Evolutionary conservation across 2,329 filamentous ascomycete species (phyloP).

Genomic region (Colletotrichum sp.): DNA sequence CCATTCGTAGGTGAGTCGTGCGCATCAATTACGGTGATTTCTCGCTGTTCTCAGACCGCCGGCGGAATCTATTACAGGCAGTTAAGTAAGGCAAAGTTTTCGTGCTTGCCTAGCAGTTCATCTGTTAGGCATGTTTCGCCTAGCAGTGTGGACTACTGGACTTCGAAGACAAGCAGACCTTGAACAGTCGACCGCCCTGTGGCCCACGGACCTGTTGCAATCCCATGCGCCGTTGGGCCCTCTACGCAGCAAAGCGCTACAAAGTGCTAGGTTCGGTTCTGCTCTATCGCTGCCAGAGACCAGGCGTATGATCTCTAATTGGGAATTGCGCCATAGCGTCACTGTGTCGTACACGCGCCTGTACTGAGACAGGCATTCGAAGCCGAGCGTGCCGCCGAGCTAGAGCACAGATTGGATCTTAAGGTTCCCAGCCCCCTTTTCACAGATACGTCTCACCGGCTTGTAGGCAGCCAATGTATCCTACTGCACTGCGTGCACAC

Average conservation of each 20-base stretch:
- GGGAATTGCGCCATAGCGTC: not conserved
- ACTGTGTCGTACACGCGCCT: not conserved
- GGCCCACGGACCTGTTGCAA: not conserved
- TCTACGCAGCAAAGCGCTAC: not conserved
- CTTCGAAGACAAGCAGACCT: not conserved
- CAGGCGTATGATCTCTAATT: not conserved
- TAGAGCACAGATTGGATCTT: not conserved
- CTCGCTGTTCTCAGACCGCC: not conserved
- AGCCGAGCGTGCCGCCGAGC: not conserved
- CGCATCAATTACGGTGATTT: not conserved
- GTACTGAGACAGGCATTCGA: not conserved
- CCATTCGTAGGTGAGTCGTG: not conserved
- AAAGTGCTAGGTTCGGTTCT: not conserved
- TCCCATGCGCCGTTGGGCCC: not conserved
- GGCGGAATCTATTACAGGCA: not conserved
- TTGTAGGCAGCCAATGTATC: not conserved
- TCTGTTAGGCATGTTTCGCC: not conserved
- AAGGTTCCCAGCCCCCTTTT: not conserved
- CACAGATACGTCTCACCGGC: not conserved
- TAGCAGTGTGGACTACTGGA: not conserved
- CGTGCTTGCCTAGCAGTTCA: not conserved
- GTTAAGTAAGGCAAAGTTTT: not conserved
- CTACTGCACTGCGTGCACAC: not conserved
- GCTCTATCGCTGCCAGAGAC: not conserved
- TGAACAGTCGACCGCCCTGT: not conserved